Percentiles rank a stretch among this genome's conserved stretches.
phyloP scores from a whole-genome alignment of 108 stramenopile genomes.

The Aurantiochytrium sp. region DNA sequence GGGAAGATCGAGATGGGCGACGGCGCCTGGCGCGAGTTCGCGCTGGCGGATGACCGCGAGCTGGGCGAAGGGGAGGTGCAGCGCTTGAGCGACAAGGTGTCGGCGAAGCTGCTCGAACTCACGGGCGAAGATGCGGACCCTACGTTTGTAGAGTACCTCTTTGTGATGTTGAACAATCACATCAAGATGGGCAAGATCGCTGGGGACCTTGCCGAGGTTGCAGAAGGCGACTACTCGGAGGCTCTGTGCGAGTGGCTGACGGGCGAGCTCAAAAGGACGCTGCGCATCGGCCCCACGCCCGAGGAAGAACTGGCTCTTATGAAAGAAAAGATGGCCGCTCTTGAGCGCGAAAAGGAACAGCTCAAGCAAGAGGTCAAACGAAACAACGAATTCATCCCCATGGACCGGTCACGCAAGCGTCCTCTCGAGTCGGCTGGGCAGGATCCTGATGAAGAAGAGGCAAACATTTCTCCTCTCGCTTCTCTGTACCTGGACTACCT shows the following conservation, averaged over 20 bases:
- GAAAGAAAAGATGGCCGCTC: not conserved
- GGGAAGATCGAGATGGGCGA: not conserved
- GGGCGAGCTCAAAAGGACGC: not conserved
- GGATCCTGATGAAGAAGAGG: not conserved
- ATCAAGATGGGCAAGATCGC: not conserved
- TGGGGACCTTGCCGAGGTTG: not conserved
- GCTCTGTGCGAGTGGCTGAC: not conserved
- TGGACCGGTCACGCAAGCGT: not conserved
- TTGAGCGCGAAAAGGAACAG: not conserved
- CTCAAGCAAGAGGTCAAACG: not conserved
- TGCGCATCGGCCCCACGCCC: not conserved
- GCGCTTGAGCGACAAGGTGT: not conserved
- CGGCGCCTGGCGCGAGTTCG: not conserved
- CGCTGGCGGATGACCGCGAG: not conserved
- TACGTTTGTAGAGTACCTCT: not conserved
- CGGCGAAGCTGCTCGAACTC: not conserved
- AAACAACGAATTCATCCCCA: not conserved
- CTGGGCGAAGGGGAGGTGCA: not conserved
- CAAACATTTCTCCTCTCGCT: not conserved
- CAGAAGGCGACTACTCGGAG: slow-evolving; percentile 4
- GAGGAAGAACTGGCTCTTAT: not conserved
- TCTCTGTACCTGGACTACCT: not conserved
- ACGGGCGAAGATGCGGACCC: not conserved
- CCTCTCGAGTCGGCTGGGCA: not conserved
- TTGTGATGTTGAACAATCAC: not conserved